Conservation (phyloP, 495 filamentous ascomycete genomes). For the Hyaloscypha bicolor region DNA sequence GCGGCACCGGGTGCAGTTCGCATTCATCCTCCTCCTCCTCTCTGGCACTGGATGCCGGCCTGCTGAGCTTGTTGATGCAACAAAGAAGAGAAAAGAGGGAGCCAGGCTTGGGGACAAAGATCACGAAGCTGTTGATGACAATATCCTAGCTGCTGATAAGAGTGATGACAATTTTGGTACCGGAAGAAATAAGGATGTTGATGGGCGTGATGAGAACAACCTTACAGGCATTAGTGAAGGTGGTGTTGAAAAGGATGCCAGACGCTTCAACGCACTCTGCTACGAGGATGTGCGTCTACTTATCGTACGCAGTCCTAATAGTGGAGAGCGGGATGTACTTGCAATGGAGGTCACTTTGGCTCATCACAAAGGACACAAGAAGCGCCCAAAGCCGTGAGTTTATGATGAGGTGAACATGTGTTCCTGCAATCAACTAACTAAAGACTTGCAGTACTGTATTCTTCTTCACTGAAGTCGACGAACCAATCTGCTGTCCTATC, state of each 20-base stretch:
- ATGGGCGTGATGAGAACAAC: no score
- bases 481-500: slow-evolving; percentile 30
- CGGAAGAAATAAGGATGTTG: no score
- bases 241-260: slow-evolving; percentile 3
- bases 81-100: slow-evolving; percentile 1
- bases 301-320: slow-evolving; percentile 13
- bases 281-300: slow-evolving; percentile 33
- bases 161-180: slow-evolving; percentile 8
- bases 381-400: slow-evolving; percentile 33
- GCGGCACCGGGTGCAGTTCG: slow-evolving; percentile 29
- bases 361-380: slow-evolving; percentile 33
- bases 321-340: slow-evolving; percentile 20
- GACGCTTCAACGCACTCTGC: slow-evolving; percentile 31
- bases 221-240: no score
- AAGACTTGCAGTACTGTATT: slow-evolving; percentile 28
- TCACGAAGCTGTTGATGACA: slow-evolving; percentile 3
- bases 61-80: slow-evolving; percentile 27
- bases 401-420: no score
- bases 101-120: slow-evolving; percentile 7
- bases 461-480: slow-evolving; percentile 29
- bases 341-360: slow-evolving; percentile 31
- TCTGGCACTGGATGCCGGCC: slow-evolving; percentile 25
- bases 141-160: no score
- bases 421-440: background rate
- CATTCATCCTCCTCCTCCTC: slow-evolving; percentile 25